phyloP scores from a whole-genome alignment of 805 yeast species.

The Candida takata region DNA sequence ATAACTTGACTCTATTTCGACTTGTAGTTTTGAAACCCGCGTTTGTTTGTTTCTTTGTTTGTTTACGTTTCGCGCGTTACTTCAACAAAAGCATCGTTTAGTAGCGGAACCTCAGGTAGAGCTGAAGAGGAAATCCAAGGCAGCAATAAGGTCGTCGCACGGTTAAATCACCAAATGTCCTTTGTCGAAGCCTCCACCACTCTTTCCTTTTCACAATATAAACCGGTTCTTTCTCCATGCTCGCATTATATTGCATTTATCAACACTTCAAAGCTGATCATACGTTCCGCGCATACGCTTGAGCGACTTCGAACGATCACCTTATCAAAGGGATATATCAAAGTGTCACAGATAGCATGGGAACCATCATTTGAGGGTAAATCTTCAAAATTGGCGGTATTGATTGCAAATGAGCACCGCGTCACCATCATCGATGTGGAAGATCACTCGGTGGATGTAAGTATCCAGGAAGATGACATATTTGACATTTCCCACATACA shows the following conservation, averaged over 20 bases:
- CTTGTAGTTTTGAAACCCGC: no score
- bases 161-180: no score
- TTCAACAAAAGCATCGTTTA: no score
- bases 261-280: conserved; percentile 9
- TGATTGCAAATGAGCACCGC: conserved; percentile 4
- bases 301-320: conserved; percentile 7
- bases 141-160: no score
- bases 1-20: no score
- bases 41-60: no score
- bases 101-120: no score
- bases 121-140: no score
- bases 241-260: conserved; percentile 12
- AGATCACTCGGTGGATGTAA: conserved; percentile 10
- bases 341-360: conserved; percentile 15
- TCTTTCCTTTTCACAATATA: conserved; percentile 5
- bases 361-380: conserved; percentile 8
- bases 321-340: conserved; percentile 4
- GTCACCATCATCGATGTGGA: conserved; percentile 10
- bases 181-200: not conserved
- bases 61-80: no score
- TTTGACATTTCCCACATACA: conserved; percentile 15
- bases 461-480: conserved; percentile 13
- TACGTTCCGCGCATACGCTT: conserved; percentile 10
- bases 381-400: conserved; percentile 10
- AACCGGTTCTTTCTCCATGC: conserved; percentile 12